Base-by-base conservation (phyloP, 1,284 basidiomycete genomes). In the Ustilago hordei region DNA sequence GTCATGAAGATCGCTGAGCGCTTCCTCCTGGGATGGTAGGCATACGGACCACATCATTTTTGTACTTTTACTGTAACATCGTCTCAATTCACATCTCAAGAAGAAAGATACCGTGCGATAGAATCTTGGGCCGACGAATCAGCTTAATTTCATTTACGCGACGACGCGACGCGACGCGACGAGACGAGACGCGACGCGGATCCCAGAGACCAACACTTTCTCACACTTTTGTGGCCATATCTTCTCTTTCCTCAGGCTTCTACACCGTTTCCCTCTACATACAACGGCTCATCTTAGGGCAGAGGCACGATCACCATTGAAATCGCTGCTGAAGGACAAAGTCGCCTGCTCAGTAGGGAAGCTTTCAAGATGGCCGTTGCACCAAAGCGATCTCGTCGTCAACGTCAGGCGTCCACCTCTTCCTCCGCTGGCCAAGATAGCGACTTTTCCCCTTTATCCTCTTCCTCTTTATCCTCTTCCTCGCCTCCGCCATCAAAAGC, bases 371-470 rank as follows among this genome's bases (percentile, higher is more conserved):
- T 66, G 69, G 47, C 64, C n/a, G 53, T 63, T 39, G 55, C 60
- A n/a, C 55, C 60, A 39, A 66, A 72, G 45, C 60, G 69, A 35
- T 4, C 48, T 17, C 48, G 31, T 32, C 48, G 48, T 32, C 48
- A 50, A 50, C 56, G 69, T 35, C 28, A 45, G 12, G 43, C 63
- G 6, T 45, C 59, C 32, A 55, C 55, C 23, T 63, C 60, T 28
- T n/a, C 52, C 8, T 55, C 56, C 11, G 56, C 60, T 19, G 55
- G 47, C 34, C 12, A 7, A 8, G 43, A 54, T 3, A 43, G 39
- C 38, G 69, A 71, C 69, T 71, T 58, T 43, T 62, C 60, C 4
- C 64, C 63, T 2, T 72, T 50, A 15, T 56, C 60, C 69, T 71
- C 54, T 43, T 62, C 64, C 4, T 60, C 63, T 2, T 72, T 50